A percentile compares a stretch with the other conserved stretches of the same genome.
phyloP scores from a whole-genome alignment of 208 protist species.

The Acanthamoeba lugdunensis region DNA sequence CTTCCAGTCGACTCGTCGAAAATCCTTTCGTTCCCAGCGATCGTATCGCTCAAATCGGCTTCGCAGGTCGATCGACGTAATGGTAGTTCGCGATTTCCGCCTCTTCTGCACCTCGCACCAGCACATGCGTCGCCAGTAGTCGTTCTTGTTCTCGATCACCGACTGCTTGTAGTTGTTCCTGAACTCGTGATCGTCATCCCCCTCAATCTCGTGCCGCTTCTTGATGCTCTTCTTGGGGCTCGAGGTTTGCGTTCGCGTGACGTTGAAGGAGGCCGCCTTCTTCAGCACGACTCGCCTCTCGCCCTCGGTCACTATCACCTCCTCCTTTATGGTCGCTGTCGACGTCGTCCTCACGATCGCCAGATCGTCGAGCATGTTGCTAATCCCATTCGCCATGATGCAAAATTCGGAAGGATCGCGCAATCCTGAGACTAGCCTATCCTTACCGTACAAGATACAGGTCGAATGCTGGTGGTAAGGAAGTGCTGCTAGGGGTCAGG shows the following conservation, averaged over 20 bases:
- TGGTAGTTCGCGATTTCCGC: not conserved
- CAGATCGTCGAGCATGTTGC: not conserved
- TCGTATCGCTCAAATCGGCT: conserved; percentile 20
- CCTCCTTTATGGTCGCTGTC: not conserved
- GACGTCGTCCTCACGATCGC: not conserved
- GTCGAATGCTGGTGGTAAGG: not conserved
- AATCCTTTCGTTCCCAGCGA: conserved; percentile 34
- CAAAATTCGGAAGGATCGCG: conserved; percentile 3
- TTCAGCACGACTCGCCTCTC: not conserved
- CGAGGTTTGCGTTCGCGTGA: conserved; percentile 6
- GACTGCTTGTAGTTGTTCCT: conserved; percentile 7
- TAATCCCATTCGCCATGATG: not conserved
- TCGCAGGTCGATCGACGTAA: not conserved
- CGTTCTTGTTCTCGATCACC: conserved; percentile 18
- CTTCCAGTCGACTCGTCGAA: conserved; percentile 10
- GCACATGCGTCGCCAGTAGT: conserved; percentile 38
- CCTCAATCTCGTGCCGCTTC: not conserved
- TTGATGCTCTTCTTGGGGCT: conserved; percentile 19
- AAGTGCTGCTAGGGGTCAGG: not conserved
- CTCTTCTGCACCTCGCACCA: conserved; percentile 43
- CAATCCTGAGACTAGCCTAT: not conserved
- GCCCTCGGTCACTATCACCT: not conserved
- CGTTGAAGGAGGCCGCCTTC: conserved; percentile 12
- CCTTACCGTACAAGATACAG: not conserved
- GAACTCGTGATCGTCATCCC: not conserved